Evolutionary conservation across 345 rosid species (phyloP).

Genomic region (Eucalyptus pauciflora): DNA sequence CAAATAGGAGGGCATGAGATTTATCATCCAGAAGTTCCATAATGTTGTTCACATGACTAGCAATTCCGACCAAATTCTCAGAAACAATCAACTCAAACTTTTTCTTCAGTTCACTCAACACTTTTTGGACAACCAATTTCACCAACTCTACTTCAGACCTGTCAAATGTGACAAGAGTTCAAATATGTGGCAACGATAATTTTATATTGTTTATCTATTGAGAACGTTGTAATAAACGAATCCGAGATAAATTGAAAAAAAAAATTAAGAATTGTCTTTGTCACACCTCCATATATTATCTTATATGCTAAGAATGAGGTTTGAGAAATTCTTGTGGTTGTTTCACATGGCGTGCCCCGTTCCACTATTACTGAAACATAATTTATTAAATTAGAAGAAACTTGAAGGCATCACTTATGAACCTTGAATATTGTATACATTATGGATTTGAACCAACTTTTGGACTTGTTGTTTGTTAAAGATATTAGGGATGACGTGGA

Average conservation of each 20-base stretch:
- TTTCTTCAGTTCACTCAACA: neutral
- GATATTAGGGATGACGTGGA: neutral
- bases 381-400: too few species aligned
- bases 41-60: neutral
- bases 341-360: too few species aligned
- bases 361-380: too few species aligned
- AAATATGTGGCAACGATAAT: neutral
- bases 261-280: accelerated
- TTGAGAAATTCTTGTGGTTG: too few species aligned
- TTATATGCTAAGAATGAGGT: too few species aligned
- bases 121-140: accelerated
- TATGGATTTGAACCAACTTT: neutral
- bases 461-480: neutral
- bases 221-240: neutral
- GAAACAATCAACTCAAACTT: neutral
- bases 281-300: neutral
- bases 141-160: neutral
- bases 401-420: too few species aligned
- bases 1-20: neutral
- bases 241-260: neutral
- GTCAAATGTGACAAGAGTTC: neutral
- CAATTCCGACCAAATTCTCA: neutral
- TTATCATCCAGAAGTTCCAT: neutral
- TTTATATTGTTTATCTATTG: too few species aligned
- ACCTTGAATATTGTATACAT: neutral